A percentile compares a stretch with the other conserved stretches of the same genome.
Conservation (phyloP, 306 rosid genomes). For the Dryas drummondii region DNA sequence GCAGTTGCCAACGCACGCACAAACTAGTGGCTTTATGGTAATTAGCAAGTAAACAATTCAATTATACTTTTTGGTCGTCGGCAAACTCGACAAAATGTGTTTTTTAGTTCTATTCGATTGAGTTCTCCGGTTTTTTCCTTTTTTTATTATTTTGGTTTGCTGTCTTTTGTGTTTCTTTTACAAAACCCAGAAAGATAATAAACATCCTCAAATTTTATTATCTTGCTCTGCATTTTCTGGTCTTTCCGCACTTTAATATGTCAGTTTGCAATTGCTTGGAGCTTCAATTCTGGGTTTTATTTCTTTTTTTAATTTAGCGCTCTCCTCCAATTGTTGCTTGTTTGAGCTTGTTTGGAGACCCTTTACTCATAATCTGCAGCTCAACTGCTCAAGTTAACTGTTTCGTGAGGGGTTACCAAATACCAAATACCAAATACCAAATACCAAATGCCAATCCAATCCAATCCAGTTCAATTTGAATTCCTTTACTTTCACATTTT, state of each 20-base stretch:
- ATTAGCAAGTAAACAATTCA: not conserved
- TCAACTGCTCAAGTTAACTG: conserved; percentile 29
- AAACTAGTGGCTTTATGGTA: not conserved
- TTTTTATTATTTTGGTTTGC: not conserved
- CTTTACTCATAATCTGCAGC: conserved; percentile 50
- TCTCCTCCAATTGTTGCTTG: conserved; percentile 48
- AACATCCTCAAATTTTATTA: not conserved
- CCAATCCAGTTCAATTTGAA: conserved; percentile 27
- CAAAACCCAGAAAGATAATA: not conserved
- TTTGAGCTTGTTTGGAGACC: conserved; percentile 35
- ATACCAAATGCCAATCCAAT: not conserved
- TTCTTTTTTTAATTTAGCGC: not conserved
- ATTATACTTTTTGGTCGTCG: no score
- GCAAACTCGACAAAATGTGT: not conserved
- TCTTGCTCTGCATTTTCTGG: not conserved
- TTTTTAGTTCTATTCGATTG: not conserved
- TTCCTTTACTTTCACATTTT: conserved; percentile 32
- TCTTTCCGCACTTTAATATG: not conserved
- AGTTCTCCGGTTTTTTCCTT: not conserved
- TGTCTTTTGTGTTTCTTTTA: not conserved
- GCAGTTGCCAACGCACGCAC: not conserved
- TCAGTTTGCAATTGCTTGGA: not conserved
- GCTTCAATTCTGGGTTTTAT: not conserved
- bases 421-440: conserved; percentile 9
- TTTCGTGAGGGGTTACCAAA: conserved; percentile 30